Evolutionary conservation across 257 asterid genomes (phyloP).

Genomic region (Solanum corneliomulleri): DNA sequence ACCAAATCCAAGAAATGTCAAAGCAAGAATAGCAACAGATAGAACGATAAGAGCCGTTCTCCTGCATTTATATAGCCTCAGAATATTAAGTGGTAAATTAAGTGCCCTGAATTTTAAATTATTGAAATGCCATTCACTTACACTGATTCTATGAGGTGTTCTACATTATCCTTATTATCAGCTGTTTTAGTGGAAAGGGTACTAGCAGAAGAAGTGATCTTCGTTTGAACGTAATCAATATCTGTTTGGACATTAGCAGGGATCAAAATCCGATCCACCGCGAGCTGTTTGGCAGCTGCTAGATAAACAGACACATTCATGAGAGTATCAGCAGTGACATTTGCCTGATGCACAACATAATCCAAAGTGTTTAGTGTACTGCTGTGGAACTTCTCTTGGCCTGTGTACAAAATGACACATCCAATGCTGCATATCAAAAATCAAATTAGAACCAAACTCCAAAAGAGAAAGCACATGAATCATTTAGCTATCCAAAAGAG

Average conservation of each 20-base stretch:
- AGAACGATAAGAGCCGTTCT: slow-evolving; percentile 71
- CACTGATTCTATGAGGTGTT: slow-evolving; percentile 44
- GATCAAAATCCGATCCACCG: slow-evolving; percentile 44
- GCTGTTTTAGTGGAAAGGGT: slow-evolving; percentile 45
- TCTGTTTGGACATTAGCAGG: slow-evolving; percentile 61
- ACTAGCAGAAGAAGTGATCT: slow-evolving; percentile 58
- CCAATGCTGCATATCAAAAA: slow-evolving; percentile 10
- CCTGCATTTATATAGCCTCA: slow-evolving; percentile 34
- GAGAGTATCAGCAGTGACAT: slow-evolving; percentile 6
- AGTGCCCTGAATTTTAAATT: not conserved
- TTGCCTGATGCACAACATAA: slow-evolving; percentile 14
- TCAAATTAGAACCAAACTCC: not conserved
- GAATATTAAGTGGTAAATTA: not conserved
- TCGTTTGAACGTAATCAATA: slow-evolving; percentile 51
- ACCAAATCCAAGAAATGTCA: slow-evolving; percentile 85
- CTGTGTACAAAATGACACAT: slow-evolving; percentile 4
- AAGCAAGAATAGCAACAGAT: slow-evolving; percentile 68
- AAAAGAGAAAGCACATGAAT: not conserved
- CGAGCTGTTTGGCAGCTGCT: slow-evolving; percentile 19
- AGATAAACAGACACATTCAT: slow-evolving; percentile 8
- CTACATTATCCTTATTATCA: slow-evolving; percentile 43
- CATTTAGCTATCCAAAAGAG: not conserved
- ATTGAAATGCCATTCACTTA: slow-evolving; percentile 13
- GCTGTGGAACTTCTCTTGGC: slow-evolving; percentile 16
- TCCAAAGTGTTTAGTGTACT: slow-evolving; percentile 19